phyloP scores from a whole-genome alignment of 1,284 basidiomycete genomes.

The Microstroma glucosiphilum region DNA sequence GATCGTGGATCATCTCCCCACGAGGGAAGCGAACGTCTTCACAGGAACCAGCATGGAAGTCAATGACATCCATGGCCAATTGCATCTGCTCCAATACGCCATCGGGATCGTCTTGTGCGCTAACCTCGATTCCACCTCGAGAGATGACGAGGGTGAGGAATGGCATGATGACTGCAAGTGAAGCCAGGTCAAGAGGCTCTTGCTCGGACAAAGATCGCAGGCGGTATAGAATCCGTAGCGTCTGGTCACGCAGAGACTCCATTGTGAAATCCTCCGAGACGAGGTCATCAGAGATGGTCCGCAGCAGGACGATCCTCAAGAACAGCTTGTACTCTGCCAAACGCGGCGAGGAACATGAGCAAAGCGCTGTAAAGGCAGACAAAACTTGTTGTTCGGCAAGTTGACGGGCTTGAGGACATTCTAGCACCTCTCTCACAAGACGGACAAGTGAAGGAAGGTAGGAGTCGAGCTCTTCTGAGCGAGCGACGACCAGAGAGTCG shows the following conservation, averaged over 20 bases:
- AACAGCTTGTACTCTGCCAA: conserved; percentile 33
- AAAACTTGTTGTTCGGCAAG: conserved; percentile 25
- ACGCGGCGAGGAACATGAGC: conserved; percentile 31
- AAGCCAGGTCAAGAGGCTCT: conserved; percentile 72
- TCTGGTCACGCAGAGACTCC: conserved; percentile 57
- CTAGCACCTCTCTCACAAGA: conserved; percentile 10
- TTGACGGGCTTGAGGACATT: conserved; percentile 24
- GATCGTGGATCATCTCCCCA: conserved; percentile 59
- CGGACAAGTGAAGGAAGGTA: conserved; percentile 21
- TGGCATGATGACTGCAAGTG: conserved; percentile 75
- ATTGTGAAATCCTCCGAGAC: conserved; percentile 33
- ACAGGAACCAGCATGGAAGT: conserved; percentile 81
- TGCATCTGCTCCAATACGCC: conserved; percentile 80
- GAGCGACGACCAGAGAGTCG: conserved; percentile 26
- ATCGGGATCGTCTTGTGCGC: conserved; percentile 59
- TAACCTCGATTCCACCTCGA: conserved; percentile 63
- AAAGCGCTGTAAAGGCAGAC: conserved; percentile 28
- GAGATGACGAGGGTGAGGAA: conserved; percentile 67
- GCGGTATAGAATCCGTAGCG: conserved; percentile 79
- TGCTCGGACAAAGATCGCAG: conserved; percentile 76
- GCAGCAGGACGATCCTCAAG: conserved; percentile 32
- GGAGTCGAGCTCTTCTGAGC: conserved; percentile 29
- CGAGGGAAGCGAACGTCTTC: conserved; percentile 49
- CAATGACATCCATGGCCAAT: conserved; percentile 75
- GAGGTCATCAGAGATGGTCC: conserved; percentile 31